phyloP scores from a whole-genome alignment of 306 rosid genomes.

The Cyclanthera cordifolia region DNA sequence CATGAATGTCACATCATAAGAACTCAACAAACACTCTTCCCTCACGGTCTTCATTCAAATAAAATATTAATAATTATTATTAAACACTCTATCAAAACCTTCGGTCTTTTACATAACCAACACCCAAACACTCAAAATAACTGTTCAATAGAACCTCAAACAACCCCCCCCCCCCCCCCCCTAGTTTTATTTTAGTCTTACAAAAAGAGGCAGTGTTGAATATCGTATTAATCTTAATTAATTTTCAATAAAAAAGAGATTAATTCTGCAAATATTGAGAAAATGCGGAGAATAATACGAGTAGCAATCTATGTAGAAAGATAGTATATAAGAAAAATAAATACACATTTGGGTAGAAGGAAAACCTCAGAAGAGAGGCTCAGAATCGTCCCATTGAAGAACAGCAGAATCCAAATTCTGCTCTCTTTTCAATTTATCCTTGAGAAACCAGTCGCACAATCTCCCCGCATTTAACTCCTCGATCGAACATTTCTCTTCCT shows the following conservation, averaged over 20 bases:
- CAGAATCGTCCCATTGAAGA: constrained; percentile 91
- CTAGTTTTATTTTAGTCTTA: background rate
- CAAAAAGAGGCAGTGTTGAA: background rate
- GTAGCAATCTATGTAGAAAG: too few species aligned
- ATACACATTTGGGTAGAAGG: background rate
- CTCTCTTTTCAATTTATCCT: constrained; percentile 57
- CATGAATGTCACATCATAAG: too few species aligned
- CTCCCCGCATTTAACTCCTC: constrained; percentile 84
- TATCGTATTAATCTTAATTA: background rate
- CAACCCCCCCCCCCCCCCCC: too few species aligned
- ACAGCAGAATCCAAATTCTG: constrained; percentile 71
- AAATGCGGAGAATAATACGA: background rate
- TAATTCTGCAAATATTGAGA: background rate
- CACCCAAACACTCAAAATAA: too few species aligned
- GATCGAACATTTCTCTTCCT: constrained; percentile 75
- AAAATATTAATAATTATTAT: too few species aligned
- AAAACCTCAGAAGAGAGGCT: constrained; percentile 26
- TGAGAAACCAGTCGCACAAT: constrained; percentile 53
- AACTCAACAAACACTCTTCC: too few species aligned
- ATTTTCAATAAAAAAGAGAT: background rate
- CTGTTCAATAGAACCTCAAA: too few species aligned
- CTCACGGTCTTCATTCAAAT: too few species aligned
- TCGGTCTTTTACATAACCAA: too few species aligned
- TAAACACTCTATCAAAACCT: too few species aligned
- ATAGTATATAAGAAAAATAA: too few species aligned